Conservation (phyloP, 768 basidiomycete species). For the Pleurotus cornucopiae region DNA sequence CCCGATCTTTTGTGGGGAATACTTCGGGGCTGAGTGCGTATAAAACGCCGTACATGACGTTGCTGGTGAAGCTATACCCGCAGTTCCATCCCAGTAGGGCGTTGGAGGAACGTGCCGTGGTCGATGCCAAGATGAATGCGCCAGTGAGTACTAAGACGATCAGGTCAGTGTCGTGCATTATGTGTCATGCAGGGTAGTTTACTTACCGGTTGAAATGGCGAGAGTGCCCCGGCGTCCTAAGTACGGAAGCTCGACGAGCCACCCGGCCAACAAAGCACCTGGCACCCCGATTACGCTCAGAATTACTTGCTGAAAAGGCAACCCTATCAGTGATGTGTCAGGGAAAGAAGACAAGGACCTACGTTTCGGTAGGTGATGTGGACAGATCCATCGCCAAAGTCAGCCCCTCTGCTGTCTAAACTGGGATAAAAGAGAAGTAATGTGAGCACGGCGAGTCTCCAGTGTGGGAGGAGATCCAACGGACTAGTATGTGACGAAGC, state of each 20-base stretch:
- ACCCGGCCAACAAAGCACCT: constrained; percentile 52
- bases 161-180: neutral
- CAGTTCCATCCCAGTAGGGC: constrained; percentile 57
- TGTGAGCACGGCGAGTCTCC: neutral
- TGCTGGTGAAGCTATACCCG: constrained; percentile 46
- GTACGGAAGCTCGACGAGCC: constrained; percentile 44
- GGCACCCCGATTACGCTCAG: constrained; percentile 54
- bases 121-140: constrained; percentile 52
- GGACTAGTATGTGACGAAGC: constrained; percentile 53
- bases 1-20: constrained; percentile 49
- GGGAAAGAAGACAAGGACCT: neutral
- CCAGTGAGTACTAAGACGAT: constrained; percentile 41
- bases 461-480: constrained; percentile 12
- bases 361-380: constrained; percentile 56
- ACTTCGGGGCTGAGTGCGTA: constrained; percentile 43
- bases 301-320: constrained; percentile 43
- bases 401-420: constrained; percentile 41
- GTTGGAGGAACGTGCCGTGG: constrained; percentile 49
- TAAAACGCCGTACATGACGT: constrained; percentile 52
- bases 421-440: constrained; percentile 19
- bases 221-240: constrained; percentile 54
- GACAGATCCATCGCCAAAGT: constrained; percentile 49
- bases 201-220: constrained; percentile 36
- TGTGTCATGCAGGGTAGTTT: constrained; percentile 14
- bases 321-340: neutral